A percentile compares a stretch with the other conserved stretches of the same genome.
These are phyloP conservation scores for Purshia tridentata DNA, from an alignment of 306 rosid species.

Conservation along the genomic window DNA sequence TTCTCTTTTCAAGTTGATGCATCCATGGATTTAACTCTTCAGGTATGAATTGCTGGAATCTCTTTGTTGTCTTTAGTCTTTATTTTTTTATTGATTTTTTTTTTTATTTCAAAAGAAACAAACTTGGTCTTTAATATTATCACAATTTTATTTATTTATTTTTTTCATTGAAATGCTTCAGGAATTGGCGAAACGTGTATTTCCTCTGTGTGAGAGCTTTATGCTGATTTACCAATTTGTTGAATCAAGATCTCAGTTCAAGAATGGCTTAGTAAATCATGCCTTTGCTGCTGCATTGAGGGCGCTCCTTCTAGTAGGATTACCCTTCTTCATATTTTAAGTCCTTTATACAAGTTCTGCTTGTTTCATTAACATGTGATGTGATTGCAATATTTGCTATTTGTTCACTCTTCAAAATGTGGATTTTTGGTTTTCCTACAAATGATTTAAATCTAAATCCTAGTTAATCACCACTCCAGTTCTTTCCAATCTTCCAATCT, in stretches of 20 bases:
- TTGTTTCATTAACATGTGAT: constrained; percentile 1
- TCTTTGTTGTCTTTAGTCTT: background rate
- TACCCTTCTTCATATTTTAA: constrained; percentile 31
- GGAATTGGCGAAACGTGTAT: too few relatives aligned
- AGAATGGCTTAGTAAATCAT: constrained; percentile 89
- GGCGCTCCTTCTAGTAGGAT: constrained; percentile 85
- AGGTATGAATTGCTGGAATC: constrained; percentile 48
- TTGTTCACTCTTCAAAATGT: background rate
- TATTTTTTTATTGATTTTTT: background rate
- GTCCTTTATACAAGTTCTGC: constrained; percentile 17
- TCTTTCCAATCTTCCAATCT: background rate
- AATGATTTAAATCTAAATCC: too few relatives aligned
- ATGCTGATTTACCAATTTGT: constrained; percentile 75
- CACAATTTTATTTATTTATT: too few relatives aligned
- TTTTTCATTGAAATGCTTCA: too few relatives aligned
- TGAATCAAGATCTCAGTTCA: constrained; percentile 88
- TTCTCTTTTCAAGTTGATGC: constrained; percentile 65
- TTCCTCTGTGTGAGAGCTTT: constrained; percentile 85
- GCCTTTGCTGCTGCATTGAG: constrained; percentile 97
- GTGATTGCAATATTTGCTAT: background rate
- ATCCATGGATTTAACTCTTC: constrained; percentile 95
- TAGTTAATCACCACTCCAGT: too few relatives aligned
- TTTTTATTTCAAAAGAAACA: too few relatives aligned
- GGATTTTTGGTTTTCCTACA: background rate
- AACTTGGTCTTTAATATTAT: too few relatives aligned